Evolutionary conservation across 2,329 filamentous ascomycete species (phyloP), one percentile per base, ranked within the genome.

Genomic region (Rhinocladiella mackenziei): DNA sequence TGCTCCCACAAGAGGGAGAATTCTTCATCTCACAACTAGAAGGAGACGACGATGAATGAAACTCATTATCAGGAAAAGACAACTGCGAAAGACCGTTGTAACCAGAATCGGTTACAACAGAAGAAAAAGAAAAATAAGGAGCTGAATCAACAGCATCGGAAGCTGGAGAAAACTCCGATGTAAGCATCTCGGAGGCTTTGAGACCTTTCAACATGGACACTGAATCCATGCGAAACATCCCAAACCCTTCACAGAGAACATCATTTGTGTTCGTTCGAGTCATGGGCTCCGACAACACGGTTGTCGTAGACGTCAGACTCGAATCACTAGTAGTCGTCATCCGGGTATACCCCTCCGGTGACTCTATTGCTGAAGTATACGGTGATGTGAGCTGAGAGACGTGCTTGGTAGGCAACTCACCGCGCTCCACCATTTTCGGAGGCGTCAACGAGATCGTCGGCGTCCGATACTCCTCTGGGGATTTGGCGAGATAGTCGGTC

Each of bases 21-120:
- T 67, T 67, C 59, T 66, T 66, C 72, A 77, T 75, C 60, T 75
- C 71, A 59, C 63, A 60, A 62, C 63, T 68, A 53, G 43, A 58
- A 57, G 63, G 56, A 43, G 63, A 58, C 22, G 65, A 66, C 58
- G 65, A 64, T 39, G 56, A 58, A 51, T 51, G 48, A 49, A 56
- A 54, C 53, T 59, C 61, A 61, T 45, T 45, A 59, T 61, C 54
- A 54, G 47, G 31, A 53, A 35, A 48, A 28, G 34, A 48, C 60
- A 59, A 57, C 42, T 22, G 34, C 23, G 40, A 56, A 60, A 53
- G 53, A 61, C 58, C 56, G 58, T 60, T 53, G 56, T 54, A 60
- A 61, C 55, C 61, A 55, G 55, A 61, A 50, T 54, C 62, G 57
- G 64, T 56, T 60, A 45, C 57, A 55, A 36, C 60, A 54, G 42